phyloP scores from a whole-genome alignment of 768 basidiomycete species.

The Mycena haematopus region DNA sequence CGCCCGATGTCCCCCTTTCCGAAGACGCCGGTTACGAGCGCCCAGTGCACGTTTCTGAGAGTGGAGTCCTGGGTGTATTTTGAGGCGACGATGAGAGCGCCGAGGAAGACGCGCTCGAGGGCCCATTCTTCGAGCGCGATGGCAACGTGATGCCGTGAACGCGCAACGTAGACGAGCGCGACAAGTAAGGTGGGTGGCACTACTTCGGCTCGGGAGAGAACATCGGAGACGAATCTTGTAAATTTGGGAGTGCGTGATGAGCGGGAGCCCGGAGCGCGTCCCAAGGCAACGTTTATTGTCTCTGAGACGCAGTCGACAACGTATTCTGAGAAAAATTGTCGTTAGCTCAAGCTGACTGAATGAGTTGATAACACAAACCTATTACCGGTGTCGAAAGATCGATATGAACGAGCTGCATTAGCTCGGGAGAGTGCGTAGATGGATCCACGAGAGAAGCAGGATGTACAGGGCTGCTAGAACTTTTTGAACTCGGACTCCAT shows the following conservation, averaged over 20 bases:
- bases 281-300: constrained; percentile 10
- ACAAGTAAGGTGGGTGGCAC: constrained; percentile 8
- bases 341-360: not conserved
- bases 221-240: constrained; percentile 2
- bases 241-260: not conserved
- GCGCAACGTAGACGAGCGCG: constrained; percentile 12
- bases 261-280: not conserved
- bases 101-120: constrained; percentile 17
- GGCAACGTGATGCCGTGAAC: constrained; percentile 10
- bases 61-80: constrained; percentile 21
- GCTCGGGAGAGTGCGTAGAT: constrained; percentile 8
- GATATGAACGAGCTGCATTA: constrained; percentile 11
- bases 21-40: constrained; percentile 10
- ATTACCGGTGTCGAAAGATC: not conserved
- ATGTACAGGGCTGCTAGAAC: constrained; percentile 10
- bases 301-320: constrained; percentile 13
- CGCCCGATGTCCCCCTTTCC: constrained; percentile 13
- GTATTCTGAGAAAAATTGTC: not conserved
- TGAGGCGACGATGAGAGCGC: constrained; percentile 14
- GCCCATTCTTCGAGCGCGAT: constrained; percentile 20
- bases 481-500: not conserved
- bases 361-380: not conserved
- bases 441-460: constrained; percentile 9
- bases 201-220: constrained; percentile 16
- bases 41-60: constrained; percentile 18